These are phyloP conservation scores for Tylopilus felleus DNA, from an alignment of 768 basidiomycete species.

Conservation along the genomic window DNA sequence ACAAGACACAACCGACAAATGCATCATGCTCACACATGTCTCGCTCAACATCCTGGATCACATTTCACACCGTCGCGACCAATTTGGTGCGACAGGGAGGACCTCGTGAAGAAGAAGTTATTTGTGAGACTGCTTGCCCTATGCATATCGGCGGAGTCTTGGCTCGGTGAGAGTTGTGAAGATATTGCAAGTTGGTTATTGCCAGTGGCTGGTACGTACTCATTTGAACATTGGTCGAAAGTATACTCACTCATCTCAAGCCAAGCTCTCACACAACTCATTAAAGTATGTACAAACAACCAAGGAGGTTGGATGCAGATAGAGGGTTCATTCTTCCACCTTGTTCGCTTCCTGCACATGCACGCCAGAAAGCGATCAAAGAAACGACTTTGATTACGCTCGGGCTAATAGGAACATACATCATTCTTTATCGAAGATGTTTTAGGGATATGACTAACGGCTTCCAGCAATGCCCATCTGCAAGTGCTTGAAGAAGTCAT, in stretches of 20 bases:
- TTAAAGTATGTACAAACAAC: slow-evolving; percentile 40
- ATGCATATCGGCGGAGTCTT: slow-evolving; percentile 54
- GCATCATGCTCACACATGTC: slow-evolving; percentile 50
- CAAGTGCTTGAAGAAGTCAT: slow-evolving; percentile 58
- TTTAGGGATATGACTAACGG: too few relatives aligned
- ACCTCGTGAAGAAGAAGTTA: slow-evolving; percentile 46
- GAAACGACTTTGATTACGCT: slow-evolving; percentile 65
- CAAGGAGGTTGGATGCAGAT: slow-evolving; percentile 34
- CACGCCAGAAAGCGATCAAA: slow-evolving; percentile 43
- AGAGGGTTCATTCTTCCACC: slow-evolving; percentile 40
- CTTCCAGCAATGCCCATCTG: too few relatives aligned
- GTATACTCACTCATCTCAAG: too few relatives aligned
- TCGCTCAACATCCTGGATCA: slow-evolving; percentile 54
- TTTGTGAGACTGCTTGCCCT: slow-evolving; percentile 53
- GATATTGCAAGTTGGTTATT: too few relatives aligned
- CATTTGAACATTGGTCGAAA: too few relatives aligned
- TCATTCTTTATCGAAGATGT: too few relatives aligned
- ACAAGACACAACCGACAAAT: slow-evolving; percentile 58
- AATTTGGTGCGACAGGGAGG: slow-evolving; percentile 44
- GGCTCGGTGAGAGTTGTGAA: too few relatives aligned
- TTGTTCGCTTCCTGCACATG: slow-evolving; percentile 48
- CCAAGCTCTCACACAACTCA: too few relatives aligned
- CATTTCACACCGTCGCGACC: slow-evolving; percentile 46
- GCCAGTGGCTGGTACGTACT: too few relatives aligned
- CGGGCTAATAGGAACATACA: too few relatives aligned